phyloP scores from a whole-genome alignment of 2,329 filamentous ascomycete species.

The Calonectria montana region DNA sequence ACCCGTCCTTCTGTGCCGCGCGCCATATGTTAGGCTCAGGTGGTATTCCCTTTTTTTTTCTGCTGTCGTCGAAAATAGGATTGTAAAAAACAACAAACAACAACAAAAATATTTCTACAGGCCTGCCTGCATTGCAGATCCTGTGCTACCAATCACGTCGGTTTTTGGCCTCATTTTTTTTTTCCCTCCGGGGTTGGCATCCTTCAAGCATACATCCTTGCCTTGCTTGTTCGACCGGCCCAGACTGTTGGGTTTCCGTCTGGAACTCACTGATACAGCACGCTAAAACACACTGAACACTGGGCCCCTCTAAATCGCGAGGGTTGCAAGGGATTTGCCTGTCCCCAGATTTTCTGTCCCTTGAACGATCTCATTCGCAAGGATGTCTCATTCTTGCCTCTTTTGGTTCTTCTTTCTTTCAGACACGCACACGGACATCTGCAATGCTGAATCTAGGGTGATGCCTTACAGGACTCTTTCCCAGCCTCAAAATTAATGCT shows the following conservation, averaged over 20 bases:
- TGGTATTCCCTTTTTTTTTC: conserved; percentile 1
- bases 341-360: conserved; percentile 17
- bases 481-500: neutral
- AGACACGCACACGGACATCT: conserved; percentile 5
- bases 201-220: neutral
- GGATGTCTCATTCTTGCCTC: conserved; percentile 4
- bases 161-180: neutral
- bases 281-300: conserved; percentile 16
- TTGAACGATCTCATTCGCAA: conserved; percentile 27
- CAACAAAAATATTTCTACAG: neutral
- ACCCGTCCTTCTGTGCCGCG: conserved; percentile 3
- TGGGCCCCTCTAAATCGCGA: conserved; percentile 1
- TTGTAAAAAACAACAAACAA: neutral
- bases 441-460: neutral
- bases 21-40: neutral
- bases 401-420: neutral
- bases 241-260: conserved; percentile 10
- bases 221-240: neutral
- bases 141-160: neutral
- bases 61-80: neutral
- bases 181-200: neutral
- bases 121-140: neutral
- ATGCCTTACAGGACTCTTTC: neutral
- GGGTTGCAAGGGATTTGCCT: conserved; percentile 17
- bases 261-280: neutral